These are phyloP conservation scores for Fusarium begoniae DNA, from an alignment of 2,329 filamentous ascomycete genomes.

Conservation along the genomic window DNA sequence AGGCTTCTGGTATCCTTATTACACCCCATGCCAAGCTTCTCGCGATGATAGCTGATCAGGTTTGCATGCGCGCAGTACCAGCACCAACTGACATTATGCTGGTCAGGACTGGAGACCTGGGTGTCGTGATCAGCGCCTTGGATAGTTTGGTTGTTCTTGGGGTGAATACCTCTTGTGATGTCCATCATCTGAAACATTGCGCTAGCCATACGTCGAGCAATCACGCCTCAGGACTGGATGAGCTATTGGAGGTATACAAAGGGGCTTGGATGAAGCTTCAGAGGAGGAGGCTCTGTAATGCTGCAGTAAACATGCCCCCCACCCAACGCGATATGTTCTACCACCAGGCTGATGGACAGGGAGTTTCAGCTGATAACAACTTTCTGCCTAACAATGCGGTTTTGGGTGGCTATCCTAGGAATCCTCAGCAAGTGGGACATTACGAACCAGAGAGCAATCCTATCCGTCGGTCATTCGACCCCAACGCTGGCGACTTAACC, in stretches of 20 bases:
- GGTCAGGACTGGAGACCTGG: neutral
- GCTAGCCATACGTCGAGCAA: neutral
- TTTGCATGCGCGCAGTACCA: accelerated
- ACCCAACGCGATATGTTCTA: accelerated
- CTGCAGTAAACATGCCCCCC: accelerated
- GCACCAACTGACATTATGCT: neutral
- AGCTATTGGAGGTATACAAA: neutral
- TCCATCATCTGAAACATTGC: neutral
- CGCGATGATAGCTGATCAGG: neutral
- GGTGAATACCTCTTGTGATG: neutral
- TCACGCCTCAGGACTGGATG: accelerated
- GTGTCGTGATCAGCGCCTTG: neutral
- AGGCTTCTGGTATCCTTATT: accelerated
- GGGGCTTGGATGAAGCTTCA: neutral
- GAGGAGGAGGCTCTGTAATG: accelerated
- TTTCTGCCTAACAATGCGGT: accelerated
- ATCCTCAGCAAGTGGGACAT: neutral
- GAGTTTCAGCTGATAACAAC: accelerated
- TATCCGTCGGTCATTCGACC: accelerated
- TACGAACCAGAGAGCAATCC: accelerated
- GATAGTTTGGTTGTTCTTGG: too few relatives aligned
- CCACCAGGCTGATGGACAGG: accelerated
- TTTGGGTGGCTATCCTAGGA: neutral
- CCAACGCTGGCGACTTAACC: accelerated
- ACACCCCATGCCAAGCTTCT: neutral